Evolutionary conservation across 1,284 basidiomycete genomes (phyloP).

Genomic region (Irpex sp.): DNA sequence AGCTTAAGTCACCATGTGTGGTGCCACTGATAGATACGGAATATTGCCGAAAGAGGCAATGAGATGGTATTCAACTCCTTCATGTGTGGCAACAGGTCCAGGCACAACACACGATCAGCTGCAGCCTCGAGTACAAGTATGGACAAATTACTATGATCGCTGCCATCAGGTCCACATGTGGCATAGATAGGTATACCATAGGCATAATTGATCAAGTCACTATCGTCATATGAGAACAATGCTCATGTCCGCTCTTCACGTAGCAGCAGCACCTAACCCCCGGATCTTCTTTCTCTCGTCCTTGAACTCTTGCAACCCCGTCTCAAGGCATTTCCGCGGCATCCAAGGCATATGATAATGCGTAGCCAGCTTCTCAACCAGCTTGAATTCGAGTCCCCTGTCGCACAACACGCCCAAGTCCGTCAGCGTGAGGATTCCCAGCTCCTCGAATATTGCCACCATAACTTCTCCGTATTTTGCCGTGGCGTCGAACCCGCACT

Average conservation of each 20-base stretch:
- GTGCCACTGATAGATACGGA: no score
- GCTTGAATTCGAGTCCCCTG: neutral
- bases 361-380: neutral
- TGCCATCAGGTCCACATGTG: no score
- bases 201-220: no score
- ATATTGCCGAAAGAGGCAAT: no score
- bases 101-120: no score
- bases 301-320: neutral
- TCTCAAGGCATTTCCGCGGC: neutral
- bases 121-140: no score
- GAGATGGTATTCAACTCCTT: no score
- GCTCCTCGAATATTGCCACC: neutral
- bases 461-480: neutral
- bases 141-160: no score
- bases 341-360: neutral
- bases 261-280: neutral
- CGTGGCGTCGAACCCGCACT: neutral
- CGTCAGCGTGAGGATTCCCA: neutral
- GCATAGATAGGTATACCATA: no score
- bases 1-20: no score
- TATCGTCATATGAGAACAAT: neutral
- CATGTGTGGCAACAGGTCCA: no score
- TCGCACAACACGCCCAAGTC: neutral
- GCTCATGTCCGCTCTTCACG: neutral
- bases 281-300: neutral